A percentile compares a stretch with the other conserved stretches of the same genome.
phyloP scores from a whole-genome alignment of 2,329 filamentous ascomycete species.

The Verticillium dahliae region DNA sequence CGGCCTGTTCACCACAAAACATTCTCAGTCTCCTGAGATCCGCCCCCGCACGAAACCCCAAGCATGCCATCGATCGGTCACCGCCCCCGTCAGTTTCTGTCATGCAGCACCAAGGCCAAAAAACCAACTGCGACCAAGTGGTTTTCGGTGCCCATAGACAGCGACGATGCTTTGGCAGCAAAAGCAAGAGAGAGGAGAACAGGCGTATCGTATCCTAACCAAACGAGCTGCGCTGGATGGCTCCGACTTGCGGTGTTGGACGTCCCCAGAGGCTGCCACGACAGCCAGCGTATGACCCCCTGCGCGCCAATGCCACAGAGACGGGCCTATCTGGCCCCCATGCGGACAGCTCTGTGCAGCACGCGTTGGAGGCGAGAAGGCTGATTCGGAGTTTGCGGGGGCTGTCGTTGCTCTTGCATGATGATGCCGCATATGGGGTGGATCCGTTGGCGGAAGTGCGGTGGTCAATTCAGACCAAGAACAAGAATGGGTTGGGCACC shows the following conservation, averaged over 20 bases:
- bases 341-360: background rate
- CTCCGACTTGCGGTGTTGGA: constrained; percentile 7
- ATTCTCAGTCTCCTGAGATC: background rate
- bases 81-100: background rate
- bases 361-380: constrained; percentile 14
- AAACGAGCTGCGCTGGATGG: background rate
- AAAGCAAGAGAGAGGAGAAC: background rate
- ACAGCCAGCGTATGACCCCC: constrained; percentile 12
- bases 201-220: background rate
- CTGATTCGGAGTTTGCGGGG: constrained; percentile 9
- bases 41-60: background rate
- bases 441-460: background rate
- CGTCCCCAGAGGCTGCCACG: constrained; percentile 30
- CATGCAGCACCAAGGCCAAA: background rate
- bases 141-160: background rate
- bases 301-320: constrained; percentile 13
- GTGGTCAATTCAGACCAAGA: background rate
- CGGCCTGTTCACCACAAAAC: background rate
- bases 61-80: background rate
- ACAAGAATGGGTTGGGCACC: background rate
- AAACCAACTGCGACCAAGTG: background rate
- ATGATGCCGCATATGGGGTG: constrained; percentile 5
- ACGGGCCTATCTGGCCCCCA: background rate
- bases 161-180: background rate
- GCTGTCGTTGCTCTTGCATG: constrained; percentile 9